Base-by-base conservation (phyloP, 345 rosid species). In the Murraya koenigii region DNA sequence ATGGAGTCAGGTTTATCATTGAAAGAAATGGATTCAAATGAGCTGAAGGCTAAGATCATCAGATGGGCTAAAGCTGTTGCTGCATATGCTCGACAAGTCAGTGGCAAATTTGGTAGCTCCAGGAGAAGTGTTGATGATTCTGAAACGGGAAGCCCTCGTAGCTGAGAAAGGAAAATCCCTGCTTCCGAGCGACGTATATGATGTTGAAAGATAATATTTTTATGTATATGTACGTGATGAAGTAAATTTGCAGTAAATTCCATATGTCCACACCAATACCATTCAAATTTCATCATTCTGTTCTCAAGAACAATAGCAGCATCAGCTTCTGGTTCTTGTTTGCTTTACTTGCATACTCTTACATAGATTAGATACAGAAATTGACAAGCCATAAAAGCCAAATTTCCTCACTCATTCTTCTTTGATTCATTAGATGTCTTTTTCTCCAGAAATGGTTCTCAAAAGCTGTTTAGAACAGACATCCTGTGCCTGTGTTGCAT, bases 11-110 rank as follows among this genome's bases (percentile, higher is more conserved):
- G 85, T n/a, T 77, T 66, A 7, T 83, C 96, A 15, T 80, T 93
- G 73, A 77, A 52, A 26, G 86, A 88, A 7, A 66, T 83, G 61
- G 94, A 93, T 83, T 92, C 98, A 0, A 80, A 74, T 60, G 89
- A 89, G 88, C 77, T 95, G 44, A 93, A 93, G 87, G 84, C 38
- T 8, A 97, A 88, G 74, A 95, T 95, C 67, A 82, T 55, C 54
- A 91, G 90, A 78, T 95, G 99, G 99, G 93, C 98, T 10, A 93
- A 89, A 82, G 89, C 90, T 66, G 97, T 93, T 1, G 99, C 80
- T 7, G 83, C 81, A 3, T 90, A 91, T 39, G 98, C 94, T 71
- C 93, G 97, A 47, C 98, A 95, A 82, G 89, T 93, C 64, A 93
- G 97, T 52, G 82, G 88, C 14, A 64, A 78, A 10, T 64, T 91